Percentiles rank a stretch among this genome's conserved stretches.
Conservation (phyloP, 2,329 filamentous ascomycete genomes). For the Fusarium camptoceras region DNA sequence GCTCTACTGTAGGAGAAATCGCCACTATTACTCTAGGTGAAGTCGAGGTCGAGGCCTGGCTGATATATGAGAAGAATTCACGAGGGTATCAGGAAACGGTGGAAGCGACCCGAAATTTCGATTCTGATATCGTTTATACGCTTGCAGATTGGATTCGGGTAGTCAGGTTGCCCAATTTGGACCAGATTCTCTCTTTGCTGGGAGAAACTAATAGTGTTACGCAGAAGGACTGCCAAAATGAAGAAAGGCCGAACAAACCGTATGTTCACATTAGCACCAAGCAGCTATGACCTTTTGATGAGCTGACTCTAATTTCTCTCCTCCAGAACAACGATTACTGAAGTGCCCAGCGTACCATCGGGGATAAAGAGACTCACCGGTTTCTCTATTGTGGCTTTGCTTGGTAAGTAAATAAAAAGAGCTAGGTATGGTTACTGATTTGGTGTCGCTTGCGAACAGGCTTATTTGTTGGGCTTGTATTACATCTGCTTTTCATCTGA, state of each 20-base stretch:
- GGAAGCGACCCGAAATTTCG: background rate
- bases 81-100: rapidly evolving
- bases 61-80: rapidly evolving
- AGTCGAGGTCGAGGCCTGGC: rapidly evolving
- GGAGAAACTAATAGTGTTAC: rapidly evolving
- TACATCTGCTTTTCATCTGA: rapidly evolving
- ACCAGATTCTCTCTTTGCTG: background rate
- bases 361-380: background rate
- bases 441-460: rapidly evolving
- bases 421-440: rapidly evolving
- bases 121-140: background rate
- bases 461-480: background rate
- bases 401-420: background rate
- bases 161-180: rapidly evolving
- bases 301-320: rapidly evolving
- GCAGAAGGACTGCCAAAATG: rapidly evolving
- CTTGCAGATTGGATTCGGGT: background rate
- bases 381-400: background rate
- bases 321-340: background rate
- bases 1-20: rapidly evolving
- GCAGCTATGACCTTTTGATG: too few relatives aligned
- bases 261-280: background rate
- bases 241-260: background rate
- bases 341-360: rapidly evolving
- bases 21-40: background rate